Conservation (phyloP, 2,329 filamentous ascomycete species). For the Trichoderma arundinaceum region DNA sequence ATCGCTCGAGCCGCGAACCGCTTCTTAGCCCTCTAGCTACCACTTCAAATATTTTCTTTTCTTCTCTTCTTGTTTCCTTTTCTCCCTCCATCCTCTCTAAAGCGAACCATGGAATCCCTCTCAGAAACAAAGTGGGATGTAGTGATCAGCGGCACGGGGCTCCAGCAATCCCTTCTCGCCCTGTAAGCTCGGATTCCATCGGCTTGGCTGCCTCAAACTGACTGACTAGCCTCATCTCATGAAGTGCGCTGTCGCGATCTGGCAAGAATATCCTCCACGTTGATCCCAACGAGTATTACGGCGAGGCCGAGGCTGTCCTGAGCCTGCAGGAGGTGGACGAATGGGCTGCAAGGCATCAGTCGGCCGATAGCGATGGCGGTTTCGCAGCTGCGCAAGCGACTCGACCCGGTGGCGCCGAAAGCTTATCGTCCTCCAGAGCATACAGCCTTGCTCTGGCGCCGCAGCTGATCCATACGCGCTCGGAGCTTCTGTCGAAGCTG, state of each 20-base stretch:
- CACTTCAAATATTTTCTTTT: slow-evolving; percentile 15
- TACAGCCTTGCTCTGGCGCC: slow-evolving; percentile 87
- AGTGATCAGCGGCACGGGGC: slow-evolving; percentile 77
- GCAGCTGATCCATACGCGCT: slow-evolving; percentile 84
- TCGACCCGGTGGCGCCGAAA: slow-evolving; percentile 38
- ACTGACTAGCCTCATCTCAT: slow-evolving; percentile 44
- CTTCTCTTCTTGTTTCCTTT: slow-evolving; percentile 35
- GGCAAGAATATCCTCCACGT: slow-evolving; percentile 90
- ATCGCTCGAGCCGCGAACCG: slow-evolving; percentile 11
- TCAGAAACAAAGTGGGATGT: slow-evolving; percentile 79
- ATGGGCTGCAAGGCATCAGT: slow-evolving; percentile 63
- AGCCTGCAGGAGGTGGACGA: slow-evolving; percentile 79
- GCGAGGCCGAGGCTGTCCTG: slow-evolving; percentile 82
- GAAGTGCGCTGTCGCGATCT: slow-evolving; percentile 89
- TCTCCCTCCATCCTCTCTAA: slow-evolving; percentile 34
- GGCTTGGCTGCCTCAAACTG: slow-evolving; percentile 42
- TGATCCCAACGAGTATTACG: slow-evolving; percentile 87
- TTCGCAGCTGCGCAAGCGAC: slow-evolving; percentile 45
- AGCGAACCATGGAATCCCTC: slow-evolving; percentile 70
- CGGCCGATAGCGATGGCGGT: slow-evolving; percentile 36
- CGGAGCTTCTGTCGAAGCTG: slow-evolving; percentile 75
- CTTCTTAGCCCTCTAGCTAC: slow-evolving; percentile 16
- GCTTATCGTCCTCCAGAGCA: slow-evolving; percentile 67
- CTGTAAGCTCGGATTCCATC: slow-evolving; percentile 63
- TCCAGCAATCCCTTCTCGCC: slow-evolving; percentile 79